Percentiles rank a stretch among this genome's conserved stretches.
Evolutionary conservation across 306 rosid species (phyloP).

Genomic region (Luffa aegyptiaca): DNA sequence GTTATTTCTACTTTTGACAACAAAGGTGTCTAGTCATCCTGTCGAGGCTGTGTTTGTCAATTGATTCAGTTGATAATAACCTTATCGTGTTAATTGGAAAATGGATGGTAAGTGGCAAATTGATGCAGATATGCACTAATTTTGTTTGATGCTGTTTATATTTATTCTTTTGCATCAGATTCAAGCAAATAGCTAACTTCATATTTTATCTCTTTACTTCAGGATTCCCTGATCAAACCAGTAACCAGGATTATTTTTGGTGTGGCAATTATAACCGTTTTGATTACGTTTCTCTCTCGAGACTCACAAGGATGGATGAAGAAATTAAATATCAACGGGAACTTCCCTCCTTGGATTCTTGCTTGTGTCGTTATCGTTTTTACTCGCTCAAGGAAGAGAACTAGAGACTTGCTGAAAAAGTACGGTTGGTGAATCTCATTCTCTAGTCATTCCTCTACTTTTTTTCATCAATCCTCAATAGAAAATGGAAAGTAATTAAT

Average conservation of each 20-base stretch:
- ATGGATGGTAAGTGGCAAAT: not conserved
- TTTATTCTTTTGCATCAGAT: not conserved
- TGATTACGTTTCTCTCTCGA: constrained; percentile 41
- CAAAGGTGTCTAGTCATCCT: not conserved
- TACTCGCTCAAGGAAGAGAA: constrained; percentile 79
- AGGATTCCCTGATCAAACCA: constrained; percentile 79
- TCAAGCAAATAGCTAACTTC: not conserved
- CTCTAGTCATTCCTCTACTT: not conserved
- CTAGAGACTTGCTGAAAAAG: constrained; percentile 47
- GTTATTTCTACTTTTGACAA: not conserved
- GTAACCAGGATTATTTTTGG: constrained; percentile 64
- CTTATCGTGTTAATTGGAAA: not conserved
- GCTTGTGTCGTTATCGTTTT: constrained; percentile 80
- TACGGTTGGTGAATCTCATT: constrained; percentile 37
- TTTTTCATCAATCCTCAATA: not conserved
- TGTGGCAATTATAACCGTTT: constrained; percentile 46
- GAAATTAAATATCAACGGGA: constrained; percentile 48
- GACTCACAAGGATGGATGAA: constrained; percentile 61
- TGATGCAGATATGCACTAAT: not conserved
- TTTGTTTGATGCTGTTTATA: not conserved
- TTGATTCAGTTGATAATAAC: not conserved
- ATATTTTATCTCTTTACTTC: constrained; percentile 5
- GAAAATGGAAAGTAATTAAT: not conserved
- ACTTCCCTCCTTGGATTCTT: constrained; percentile 78
- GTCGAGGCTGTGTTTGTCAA: not conserved